These are phyloP conservation scores for Boechera retrofracta DNA, from an alignment of 345 rosid species.

Conservation along the genomic window DNA sequence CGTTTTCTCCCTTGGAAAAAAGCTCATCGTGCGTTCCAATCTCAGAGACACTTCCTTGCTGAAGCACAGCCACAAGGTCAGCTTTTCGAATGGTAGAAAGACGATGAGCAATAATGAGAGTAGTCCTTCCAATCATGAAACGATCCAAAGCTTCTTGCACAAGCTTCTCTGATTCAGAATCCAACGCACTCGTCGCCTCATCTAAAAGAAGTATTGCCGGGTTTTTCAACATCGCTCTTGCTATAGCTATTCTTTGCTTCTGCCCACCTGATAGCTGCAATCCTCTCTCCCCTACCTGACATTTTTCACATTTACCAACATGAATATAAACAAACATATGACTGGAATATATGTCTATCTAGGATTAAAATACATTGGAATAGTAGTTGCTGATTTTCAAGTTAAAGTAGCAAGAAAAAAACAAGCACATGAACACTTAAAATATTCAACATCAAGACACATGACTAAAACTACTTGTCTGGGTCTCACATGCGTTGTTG, in stretches of 20 bases:
- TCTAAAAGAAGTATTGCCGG: constrained; percentile 91
- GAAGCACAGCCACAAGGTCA: constrained; percentile 94
- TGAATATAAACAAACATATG: constrained; percentile 15
- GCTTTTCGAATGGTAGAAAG: constrained; percentile 98
- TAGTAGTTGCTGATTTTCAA: constrained; percentile 24
- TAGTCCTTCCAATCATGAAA: constrained; percentile 98
- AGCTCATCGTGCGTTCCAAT: constrained; percentile 94
- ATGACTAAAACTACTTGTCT: constrained; percentile 45
- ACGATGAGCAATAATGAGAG: constrained; percentile 95
- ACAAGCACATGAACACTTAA: constrained; percentile 31
- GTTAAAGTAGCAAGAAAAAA: constrained; percentile 1
- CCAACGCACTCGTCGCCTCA: constrained; percentile 97
- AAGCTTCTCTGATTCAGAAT: constrained; percentile 94
- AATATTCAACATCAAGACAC: constrained; percentile 43
- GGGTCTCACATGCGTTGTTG: constrained; percentile 76
- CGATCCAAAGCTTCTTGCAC: constrained; percentile 98
- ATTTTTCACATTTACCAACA: constrained; percentile 41
- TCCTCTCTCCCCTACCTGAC: constrained; percentile 98
- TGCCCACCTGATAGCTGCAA: constrained; percentile 97
- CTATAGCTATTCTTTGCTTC: constrained; percentile 96
- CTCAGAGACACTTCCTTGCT: constrained; percentile 94
- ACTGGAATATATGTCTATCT: not conserved
- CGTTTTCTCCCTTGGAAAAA: constrained; percentile 85
- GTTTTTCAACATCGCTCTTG: constrained; percentile 96
- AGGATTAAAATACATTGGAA: not conserved